Conservation (phyloP, 345 rosid species). For the Brassica cretica region DNA sequence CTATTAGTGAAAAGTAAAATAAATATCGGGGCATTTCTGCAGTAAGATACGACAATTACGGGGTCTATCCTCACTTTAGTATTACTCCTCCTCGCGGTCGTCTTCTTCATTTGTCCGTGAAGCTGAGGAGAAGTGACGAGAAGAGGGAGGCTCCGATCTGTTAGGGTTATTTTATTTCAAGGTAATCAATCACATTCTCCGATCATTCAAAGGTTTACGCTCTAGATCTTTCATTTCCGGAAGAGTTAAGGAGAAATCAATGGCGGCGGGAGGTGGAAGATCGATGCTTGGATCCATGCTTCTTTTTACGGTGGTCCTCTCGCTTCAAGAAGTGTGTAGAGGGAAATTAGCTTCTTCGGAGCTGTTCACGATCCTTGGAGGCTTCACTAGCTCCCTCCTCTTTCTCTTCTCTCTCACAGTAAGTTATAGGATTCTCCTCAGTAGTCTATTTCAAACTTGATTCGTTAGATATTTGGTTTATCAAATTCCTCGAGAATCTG, state of each 20-base stretch:
- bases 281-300: constrained; percentile 71
- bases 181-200: constrained; percentile 13
- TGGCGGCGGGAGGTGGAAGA: constrained; percentile 73
- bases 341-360: constrained; percentile 74
- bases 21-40: not conserved
- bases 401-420: constrained; percentile 69
- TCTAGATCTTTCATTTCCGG: not conserved
- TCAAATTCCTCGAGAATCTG: not conserved
- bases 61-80: not conserved
- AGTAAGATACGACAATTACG: not conserved
- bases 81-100: not conserved
- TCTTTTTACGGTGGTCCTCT: constrained; percentile 58
- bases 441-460: not conserved
- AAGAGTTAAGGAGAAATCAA: constrained; percentile 33
- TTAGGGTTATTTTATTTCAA: not conserved
- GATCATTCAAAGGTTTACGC: not conserved
- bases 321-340: constrained; percentile 67
- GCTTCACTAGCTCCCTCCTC: constrained; percentile 75
- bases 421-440: constrained; percentile 32
- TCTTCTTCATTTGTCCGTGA: constrained; percentile 5
- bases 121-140: constrained; percentile 9
- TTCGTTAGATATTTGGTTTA: not conserved
- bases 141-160: not conserved
- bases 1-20: not conserved
- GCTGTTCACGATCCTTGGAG: constrained; percentile 75